Evolutionary conservation across 306 rosid species (phyloP), one percentile per base, ranked within the genome.

Genomic region (Delonix regia): DNA sequence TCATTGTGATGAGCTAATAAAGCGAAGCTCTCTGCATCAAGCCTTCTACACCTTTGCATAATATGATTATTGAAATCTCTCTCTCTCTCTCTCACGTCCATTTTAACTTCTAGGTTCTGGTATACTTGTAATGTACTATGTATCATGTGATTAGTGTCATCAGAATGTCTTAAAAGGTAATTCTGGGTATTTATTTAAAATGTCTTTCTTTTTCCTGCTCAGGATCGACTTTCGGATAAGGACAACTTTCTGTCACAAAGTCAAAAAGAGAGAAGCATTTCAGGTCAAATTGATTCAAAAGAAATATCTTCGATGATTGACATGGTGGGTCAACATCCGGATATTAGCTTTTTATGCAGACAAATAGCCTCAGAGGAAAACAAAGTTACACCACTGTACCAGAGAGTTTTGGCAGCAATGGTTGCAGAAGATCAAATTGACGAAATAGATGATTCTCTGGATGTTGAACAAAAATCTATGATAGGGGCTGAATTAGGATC

Each of bases 361-460:
- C 83, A 75, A 77, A 41, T 72, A 78, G 86, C 73, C 64, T 80
- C 85, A 52, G 86, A 79, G 76, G 83, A 76, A 78, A 83, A 69
- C 85, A 83, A 59, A 61, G 73, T 80, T 70, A 79, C 86, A 62
- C 97, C 97, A 8, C 79, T 92, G 71, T 94, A 86, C 84, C 94
- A 89, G 77, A 88, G 94, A 78, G 97, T 94, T 45, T 77, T 92
- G 82, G 73, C 97, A 74, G 97, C 98, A 79, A 79, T 94, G 73
- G 88, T 94, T 25, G 52, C 82, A 72, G 97, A 90, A 22, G 94
- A 90, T 78, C 91, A 86, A 71, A 71, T 33, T 52, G 90, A 88
- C 64, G 93, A 90, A 68, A 24, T 2, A 41, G 88, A 83, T 65
- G 87, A 79, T 81, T 79, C 84, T 80, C 49, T 75, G 59, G 88